Percentiles rank a stretch among this genome's conserved stretches.
Evolutionary conservation across 1,284 basidiomycete genomes (phyloP).

Genomic region (Pascua guehoae): DNA sequence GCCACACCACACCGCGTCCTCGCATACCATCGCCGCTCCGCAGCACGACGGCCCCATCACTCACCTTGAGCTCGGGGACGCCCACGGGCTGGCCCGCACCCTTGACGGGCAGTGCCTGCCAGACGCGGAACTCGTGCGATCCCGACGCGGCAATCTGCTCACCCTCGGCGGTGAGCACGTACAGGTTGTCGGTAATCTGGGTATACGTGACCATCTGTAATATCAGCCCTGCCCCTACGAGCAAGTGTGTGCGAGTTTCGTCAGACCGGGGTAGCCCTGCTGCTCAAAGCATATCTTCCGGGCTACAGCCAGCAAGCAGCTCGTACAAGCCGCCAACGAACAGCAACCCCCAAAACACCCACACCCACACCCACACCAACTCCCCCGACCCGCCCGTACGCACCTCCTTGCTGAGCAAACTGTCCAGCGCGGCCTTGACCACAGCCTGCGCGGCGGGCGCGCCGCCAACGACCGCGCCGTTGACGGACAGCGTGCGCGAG

Average conservation of each 20-base stretch:
- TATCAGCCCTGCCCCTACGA: not conserved
- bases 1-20: not conserved
- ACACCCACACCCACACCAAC: not conserved
- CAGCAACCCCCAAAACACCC: not conserved
- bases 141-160: constrained; percentile 70
- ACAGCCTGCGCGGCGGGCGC: constrained; percentile 67
- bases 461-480: constrained; percentile 50
- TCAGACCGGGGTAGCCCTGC: too few relatives aligned
- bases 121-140: constrained; percentile 91
- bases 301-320: too few relatives aligned
- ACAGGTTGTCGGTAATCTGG: constrained; percentile 69
- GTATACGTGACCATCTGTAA: constrained; percentile 81
- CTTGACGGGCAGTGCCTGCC: constrained; percentile 71
- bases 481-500: constrained; percentile 64
- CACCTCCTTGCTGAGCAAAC: constrained; percentile 78
- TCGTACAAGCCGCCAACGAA: too few relatives aligned
- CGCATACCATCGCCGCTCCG: too few relatives aligned
- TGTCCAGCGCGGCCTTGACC: constrained; percentile 84
- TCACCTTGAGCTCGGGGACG: constrained; percentile 60
- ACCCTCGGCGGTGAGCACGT: constrained; percentile 76
- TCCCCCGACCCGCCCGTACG: constrained; percentile 29
- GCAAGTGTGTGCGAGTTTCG: too few relatives aligned
- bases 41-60: constrained; percentile 5
- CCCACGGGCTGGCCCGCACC: constrained; percentile 66
- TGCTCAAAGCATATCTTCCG: too few relatives aligned